Evolutionary conservation across 805 yeast genomes (phyloP).

Genomic region (Zygoascus bituminiphila): DNA sequence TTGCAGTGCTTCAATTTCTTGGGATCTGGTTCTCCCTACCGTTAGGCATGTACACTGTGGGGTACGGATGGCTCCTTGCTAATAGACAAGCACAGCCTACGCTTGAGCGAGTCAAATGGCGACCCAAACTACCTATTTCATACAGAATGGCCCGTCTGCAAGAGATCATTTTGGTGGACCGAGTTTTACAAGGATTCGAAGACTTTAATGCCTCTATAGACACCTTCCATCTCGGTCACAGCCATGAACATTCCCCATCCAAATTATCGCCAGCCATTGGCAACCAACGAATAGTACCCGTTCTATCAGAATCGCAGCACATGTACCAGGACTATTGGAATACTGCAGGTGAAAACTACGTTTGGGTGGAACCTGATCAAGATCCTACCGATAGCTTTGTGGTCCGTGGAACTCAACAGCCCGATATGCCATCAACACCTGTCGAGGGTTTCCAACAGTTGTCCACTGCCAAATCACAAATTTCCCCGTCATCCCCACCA

Average conservation of each 20-base stretch:
- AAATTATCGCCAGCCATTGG: not conserved
- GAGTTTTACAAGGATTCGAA: slow-evolving; percentile 19
- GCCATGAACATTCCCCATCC: not conserved
- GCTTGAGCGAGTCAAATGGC: slow-evolving; percentile 1
- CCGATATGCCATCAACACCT: not conserved
- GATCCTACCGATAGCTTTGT: slow-evolving; percentile 59
- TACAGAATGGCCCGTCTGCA: slow-evolving; percentile 3
- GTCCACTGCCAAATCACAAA: not conserved
- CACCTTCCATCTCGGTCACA: slow-evolving; percentile 8
- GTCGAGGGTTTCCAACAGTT: not conserved
- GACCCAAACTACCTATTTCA: not conserved
- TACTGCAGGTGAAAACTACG: slow-evolving; percentile 74
- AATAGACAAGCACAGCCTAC: not conserved
- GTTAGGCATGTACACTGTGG: not conserved
- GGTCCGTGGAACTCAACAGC: not conserved
- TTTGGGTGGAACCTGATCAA: slow-evolving; percentile 85
- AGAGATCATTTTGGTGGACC: slow-evolving; percentile 17
- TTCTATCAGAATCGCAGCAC: slow-evolving; percentile 38
- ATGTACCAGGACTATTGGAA: slow-evolving; percentile 77
- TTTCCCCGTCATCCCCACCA: not conserved
- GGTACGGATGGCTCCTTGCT: slow-evolving; percentile 1
- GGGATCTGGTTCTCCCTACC: slow-evolving; percentile 2
- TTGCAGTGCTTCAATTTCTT: not conserved
- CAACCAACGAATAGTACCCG: slow-evolving; percentile 1
- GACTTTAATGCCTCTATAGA: slow-evolving; percentile 12